Evolutionary conservation across 768 basidiomycete genomes (phyloP).

Genomic region (Amylocystis lapponica): DNA sequence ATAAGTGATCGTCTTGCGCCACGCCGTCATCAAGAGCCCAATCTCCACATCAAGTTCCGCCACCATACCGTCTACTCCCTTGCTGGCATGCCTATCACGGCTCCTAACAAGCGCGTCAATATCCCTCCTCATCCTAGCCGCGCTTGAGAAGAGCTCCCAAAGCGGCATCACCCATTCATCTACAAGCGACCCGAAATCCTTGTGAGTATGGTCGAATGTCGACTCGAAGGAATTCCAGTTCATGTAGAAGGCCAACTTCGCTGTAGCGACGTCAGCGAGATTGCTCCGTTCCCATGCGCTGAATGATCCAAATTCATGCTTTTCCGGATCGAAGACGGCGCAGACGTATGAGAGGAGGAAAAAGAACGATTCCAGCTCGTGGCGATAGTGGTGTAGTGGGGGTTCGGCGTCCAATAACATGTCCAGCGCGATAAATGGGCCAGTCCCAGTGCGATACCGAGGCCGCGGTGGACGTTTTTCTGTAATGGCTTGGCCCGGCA

Average conservation of each 20-base stretch:
- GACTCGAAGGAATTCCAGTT: no score
- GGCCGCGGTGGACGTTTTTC: neutral
- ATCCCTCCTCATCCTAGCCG: neutral
- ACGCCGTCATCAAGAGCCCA: neutral
- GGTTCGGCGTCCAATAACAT: neutral
- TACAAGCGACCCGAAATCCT: neutral
- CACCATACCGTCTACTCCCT: no score
- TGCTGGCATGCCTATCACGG: no score
- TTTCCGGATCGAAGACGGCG: neutral
- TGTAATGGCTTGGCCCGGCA: no score
- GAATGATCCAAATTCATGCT: neutral
- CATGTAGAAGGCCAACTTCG: no score
- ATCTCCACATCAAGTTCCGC: neutral
- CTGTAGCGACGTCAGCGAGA: no score
- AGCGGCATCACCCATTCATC: neutral
- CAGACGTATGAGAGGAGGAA: neutral
- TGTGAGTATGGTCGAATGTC: neutral
- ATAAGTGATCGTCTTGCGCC: neutral
- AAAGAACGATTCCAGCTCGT: slow-evolving; percentile 6
- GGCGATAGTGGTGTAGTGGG: slow-evolving; percentile 3
- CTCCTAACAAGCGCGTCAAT: neutral
- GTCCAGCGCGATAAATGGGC: slow-evolving; percentile 8
- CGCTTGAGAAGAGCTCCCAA: neutral
- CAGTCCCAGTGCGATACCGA: slow-evolving; percentile 5
- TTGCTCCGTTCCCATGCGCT: neutral